A percentile compares a stretch with the other conserved stretches of the same genome.
These are phyloP conservation scores for Cladosporium sp. DNA, from an alignment of 2,329 filamentous ascomycete genomes.

Conservation along the genomic window DNA sequence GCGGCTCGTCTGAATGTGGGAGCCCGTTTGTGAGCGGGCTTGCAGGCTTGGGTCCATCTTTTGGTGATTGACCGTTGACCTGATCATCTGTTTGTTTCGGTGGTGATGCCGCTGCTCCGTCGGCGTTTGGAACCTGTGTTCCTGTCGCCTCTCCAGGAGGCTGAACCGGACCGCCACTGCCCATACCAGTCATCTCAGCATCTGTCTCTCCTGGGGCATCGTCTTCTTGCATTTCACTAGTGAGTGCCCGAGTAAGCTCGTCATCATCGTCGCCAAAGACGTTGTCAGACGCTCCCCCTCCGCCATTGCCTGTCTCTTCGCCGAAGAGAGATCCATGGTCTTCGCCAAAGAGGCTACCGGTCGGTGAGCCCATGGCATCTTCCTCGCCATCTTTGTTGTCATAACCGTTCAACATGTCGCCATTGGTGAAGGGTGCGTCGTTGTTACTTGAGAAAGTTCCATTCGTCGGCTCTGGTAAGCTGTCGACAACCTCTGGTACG, in stretches of 20 bases:
- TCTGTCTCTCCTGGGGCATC: conserved; percentile 41
- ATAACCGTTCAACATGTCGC: conserved; percentile 29
- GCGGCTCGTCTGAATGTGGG: conserved; percentile 52
- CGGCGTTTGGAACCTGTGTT: conserved; percentile 4
- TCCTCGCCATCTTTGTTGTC: conserved; percentile 46
- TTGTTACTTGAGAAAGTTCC: conserved; percentile 80
- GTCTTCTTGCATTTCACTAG: conserved; percentile 47
- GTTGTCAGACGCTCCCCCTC: conserved; percentile 48
- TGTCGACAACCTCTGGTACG: conserved; percentile 70
- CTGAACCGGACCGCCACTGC: conserved; percentile 42
- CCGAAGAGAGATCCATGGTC: conserved; percentile 78
- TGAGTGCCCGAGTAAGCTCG: conserved; percentile 75
- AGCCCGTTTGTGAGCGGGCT: conserved; percentile 47
- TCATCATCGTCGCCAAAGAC: conserved; percentile 80
- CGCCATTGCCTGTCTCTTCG: conserved; percentile 51
- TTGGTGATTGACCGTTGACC: background rate
- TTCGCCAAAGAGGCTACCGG: conserved; percentile 76
- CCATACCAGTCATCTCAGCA: conserved; percentile 48
- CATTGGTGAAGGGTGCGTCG: conserved; percentile 50
- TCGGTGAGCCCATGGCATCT: conserved; percentile 64
- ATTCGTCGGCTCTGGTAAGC: conserved; percentile 58
- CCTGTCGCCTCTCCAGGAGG: conserved; percentile 31
- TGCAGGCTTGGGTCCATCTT: conserved; percentile 7
- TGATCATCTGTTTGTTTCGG: conserved; percentile 6
- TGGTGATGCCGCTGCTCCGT: conserved; percentile 9